These are phyloP conservation scores for Mortierella hygrophila DNA, from an alignment of 192 early-diverging fungal genomes.

Conservation along the genomic window DNA sequence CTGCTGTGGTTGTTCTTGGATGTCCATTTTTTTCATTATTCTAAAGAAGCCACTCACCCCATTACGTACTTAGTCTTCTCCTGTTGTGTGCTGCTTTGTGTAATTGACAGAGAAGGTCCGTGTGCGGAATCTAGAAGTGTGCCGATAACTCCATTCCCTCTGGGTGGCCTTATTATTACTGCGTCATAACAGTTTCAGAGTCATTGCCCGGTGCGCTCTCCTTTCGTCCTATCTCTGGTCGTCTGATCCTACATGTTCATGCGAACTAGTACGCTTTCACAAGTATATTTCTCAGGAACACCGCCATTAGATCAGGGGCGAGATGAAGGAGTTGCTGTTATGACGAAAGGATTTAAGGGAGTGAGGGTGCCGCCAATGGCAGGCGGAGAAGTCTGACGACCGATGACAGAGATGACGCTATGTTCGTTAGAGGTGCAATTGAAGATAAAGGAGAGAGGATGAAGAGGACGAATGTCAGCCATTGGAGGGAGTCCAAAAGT, in stretches of 20 bases:
- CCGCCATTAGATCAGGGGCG: not conserved
- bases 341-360: not conserved
- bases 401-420: not conserved
- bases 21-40: not conserved
- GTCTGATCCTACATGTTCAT: not conserved
- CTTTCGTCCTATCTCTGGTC: not conserved
- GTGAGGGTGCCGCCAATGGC: not conserved
- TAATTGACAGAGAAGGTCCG: not conserved
- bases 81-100: not conserved
- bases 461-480: not conserved
- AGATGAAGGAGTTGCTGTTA: not conserved
- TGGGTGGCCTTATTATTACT: not conserved
- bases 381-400: not conserved
- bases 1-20: not conserved
- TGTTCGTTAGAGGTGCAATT: not conserved
- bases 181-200: not conserved
- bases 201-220: slow-evolving; percentile 6
- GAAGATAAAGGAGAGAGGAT: not conserved
- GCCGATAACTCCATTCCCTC: not conserved
- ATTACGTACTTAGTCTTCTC: not conserved
- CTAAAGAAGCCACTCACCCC: not conserved
- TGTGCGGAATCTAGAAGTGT: not conserved
- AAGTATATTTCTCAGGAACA: slow-evolving; percentile 10
- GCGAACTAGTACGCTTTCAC: not conserved
- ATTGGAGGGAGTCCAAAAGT: no score